Base-by-base conservation (phyloP, 495 filamentous ascomycete species). In the Talaromyces nanjingensis region DNA sequence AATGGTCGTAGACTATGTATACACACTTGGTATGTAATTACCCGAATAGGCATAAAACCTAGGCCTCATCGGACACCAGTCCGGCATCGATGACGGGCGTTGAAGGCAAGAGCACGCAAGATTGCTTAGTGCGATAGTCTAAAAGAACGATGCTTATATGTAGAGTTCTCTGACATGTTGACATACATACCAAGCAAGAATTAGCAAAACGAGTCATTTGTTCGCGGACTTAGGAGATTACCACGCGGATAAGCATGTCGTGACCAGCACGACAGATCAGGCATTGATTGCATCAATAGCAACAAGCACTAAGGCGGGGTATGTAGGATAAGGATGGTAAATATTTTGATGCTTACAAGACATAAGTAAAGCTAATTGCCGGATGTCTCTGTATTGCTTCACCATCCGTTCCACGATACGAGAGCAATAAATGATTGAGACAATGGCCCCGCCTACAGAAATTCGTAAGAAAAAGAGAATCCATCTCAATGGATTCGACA, bases 401-500 rank as follows among this genome's bases (percentile, higher is more conserved):
- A 2, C 39, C 5, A 42, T n/a, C 9, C 14, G 16, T n/a, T 42
- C 39, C 4, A n/a, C 14, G 14, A 42, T 42, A 33, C 11, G 56
- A 27, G 25, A 59, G 7, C 33, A 34, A 34, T 34, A 8, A 11
- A 11, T 2, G 7, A 34, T 34, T 34, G 6, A 34, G 24, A 59
- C n/a, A 56, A 42, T 42, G 39, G 39, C 22, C 16, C 0, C 49
- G 6, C 24, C 49, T 53, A 20, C 11, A 8, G 53, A 24, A 12
- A 24, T 14, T 2, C 22, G 53, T 12, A 59, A 37, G 56, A 59
- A 59, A 24, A 59, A 59, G 29, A 27, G 56, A 27, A 59, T 59
- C 9, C 56, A 59, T 59, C 29, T 59, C 24, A 59, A 59, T 59
- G 56, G 56, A 29, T 59, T 59, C n/a, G 56, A 59, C 29, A 59